A percentile compares a stretch with the other conserved stretches of the same genome.
Conservation (phyloP, 345 rosid genomes). For the Rhizophora mangle region DNA sequence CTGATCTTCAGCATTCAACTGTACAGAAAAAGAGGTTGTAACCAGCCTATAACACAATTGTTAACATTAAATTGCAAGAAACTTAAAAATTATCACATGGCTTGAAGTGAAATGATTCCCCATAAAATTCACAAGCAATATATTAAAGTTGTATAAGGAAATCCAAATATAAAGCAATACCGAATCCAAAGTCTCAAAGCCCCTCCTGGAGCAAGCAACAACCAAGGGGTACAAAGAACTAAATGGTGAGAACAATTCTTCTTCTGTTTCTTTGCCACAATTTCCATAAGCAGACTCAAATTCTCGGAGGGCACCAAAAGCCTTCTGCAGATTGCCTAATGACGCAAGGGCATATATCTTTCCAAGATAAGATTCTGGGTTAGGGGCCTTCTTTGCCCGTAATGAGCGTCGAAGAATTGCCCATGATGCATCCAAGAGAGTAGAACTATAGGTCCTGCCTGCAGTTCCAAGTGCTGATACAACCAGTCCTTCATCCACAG, state of each 20-base stretch:
- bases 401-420: slow-evolving; percentile 57
- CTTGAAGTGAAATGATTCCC: background rate
- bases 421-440: slow-evolving; percentile 84
- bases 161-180: slow-evolving; percentile 37
- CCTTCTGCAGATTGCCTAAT: slow-evolving; percentile 67
- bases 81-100: no score
- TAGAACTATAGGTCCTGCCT: slow-evolving; percentile 63
- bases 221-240: slow-evolving; percentile 73
- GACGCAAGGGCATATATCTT: slow-evolving; percentile 78
- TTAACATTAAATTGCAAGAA: no score
- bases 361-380: slow-evolving; percentile 65
- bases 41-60: no score
- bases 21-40: no score
- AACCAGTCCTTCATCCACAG: slow-evolving; percentile 83
- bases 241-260: slow-evolving; percentile 84
- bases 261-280: slow-evolving; percentile 37
- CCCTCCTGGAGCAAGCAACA: slow-evolving; percentile 78
- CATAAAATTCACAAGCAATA: background rate
- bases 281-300: slow-evolving; percentile 62
- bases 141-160: background rate
- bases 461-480: slow-evolving; percentile 83
- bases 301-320: slow-evolving; percentile 63
- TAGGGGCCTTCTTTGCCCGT: slow-evolving; percentile 65
- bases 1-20: no score
- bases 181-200: slow-evolving; percentile 78